Evolutionary conservation across 2,329 filamentous ascomycete species (phyloP), one percentile per base, ranked within the genome.

Genomic region (Fusarium verrucosum): DNA sequence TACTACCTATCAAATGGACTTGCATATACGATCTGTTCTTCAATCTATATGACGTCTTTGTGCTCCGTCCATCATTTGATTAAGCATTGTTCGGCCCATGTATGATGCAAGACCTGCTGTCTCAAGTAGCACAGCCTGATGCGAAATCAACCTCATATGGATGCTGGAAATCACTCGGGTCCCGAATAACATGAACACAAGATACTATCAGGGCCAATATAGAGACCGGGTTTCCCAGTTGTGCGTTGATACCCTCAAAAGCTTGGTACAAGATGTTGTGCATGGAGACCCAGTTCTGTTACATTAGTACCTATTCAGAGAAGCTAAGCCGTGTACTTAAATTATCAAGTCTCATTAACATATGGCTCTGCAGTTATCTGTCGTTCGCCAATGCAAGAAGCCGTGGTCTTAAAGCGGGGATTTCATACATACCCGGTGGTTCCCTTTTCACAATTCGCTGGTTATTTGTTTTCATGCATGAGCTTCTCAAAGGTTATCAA

Each of bases 391-490:
- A 7, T 16, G 14, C 7, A 8, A 32, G 30, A 32, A 16, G 14
- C 5, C 23, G 13, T 32, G 14, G n/a, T 26, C 22, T 11, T 20
- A 26, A 26, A 20, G 19, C 19, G 17, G 22, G 20, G 32, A n/a
- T 26, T 47, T 23, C 17, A n/a, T 33, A 17, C 22, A 19, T n/a
- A 17, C 20, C 23, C 28, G 26, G 11, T n/a, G n/a, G n/a, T n/a
- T n/a, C n/a, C n/a, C n/a, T n/a, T n/a, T n/a, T n/a, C n/a, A n/a
- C 16, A 30, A 32, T 50, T 58, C 58, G 36, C n/a, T n/a, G n/a
- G n/a, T n/a, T n/a, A 58, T 25, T 49, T 50, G 47, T 37, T 36
- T 36, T 54, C 50, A 36, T 55, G 32, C 32, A 55, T 56, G 32
- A 36, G 38, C 23, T 30, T 36, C 32, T 44, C 20, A 23, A 44